phyloP scores from a whole-genome alignment of 352 stramenopile genomes.

The Phytophthora sojae region DNA sequence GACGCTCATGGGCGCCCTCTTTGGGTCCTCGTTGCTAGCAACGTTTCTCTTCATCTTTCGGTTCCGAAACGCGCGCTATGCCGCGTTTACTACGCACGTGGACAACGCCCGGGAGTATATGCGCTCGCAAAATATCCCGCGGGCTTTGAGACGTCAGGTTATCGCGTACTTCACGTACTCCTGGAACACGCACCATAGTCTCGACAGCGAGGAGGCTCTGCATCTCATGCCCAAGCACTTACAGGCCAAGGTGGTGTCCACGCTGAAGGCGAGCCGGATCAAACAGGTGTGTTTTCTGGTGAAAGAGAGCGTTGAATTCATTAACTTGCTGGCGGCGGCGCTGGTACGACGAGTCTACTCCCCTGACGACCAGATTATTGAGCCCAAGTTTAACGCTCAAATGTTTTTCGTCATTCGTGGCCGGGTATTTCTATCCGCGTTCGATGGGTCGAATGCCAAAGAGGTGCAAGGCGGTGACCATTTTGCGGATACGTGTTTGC shows the following conservation, averaged over 20 bases:
- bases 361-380: conserved; percentile 66
- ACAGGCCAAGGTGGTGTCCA: conserved; percentile 65
- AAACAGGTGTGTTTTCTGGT: conserved; percentile 80
- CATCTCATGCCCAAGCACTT: conserved; percentile 70
- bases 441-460: conserved; percentile 56
- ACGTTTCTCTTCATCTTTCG: conserved; percentile 83
- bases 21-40: conserved; percentile 69
- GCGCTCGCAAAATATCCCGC: conserved; percentile 72
- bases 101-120: conserved; percentile 83
- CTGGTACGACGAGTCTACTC: conserved; percentile 68
- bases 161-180: conserved; percentile 72
- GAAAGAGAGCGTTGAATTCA: conserved; percentile 78
- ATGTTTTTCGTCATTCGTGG: conserved; percentile 84
- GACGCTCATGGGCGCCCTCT: conserved; percentile 56
- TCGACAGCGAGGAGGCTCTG: conserved; percentile 71
- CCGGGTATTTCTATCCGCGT: conserved; percentile 57
- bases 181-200: conserved; percentile 69
- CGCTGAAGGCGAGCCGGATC: conserved; percentile 68
- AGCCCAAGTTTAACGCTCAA: conserved; percentile 78
- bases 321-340: conserved; percentile 65
- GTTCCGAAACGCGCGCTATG: conserved; percentile 60
- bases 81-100: conserved; percentile 65
- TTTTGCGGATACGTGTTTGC: conserved; percentile 70
- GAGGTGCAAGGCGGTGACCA: conserved; percentile 73
- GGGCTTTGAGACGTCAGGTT: conserved; percentile 54